Base-by-base conservation (phyloP, 78 protist genomes). In the Dictyostelium brefeldianum region DNA sequence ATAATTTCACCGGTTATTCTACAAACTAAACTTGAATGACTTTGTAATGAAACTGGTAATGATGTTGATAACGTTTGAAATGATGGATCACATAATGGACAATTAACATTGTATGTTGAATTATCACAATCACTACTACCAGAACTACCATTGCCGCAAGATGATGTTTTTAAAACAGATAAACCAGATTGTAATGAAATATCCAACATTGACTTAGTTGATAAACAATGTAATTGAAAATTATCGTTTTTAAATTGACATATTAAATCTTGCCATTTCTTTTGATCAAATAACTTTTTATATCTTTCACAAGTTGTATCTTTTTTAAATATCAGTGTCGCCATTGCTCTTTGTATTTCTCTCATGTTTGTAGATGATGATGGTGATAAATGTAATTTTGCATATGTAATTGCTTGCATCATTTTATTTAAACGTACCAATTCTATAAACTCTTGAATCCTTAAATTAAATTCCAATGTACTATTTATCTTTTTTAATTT, bases 401-500 rank as follows among this genome's bases (percentile, higher is more conserved):
- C 73, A 43, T 96, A 79, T n/a, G 50, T 48, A 11, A 95, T 90
- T 4, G 97, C 97, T 18, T 67, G 71, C 25, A 80, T 50, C 18
- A 77, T 22, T 22, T 77, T 74, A 50, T 41, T 78, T 18, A 17
- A 20, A 31, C 96, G 50, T 25, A 96, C 91, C 41, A 96, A 57
- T 62, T 96, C 97, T 69, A 96, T 75, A 80, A 87, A 91, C 46
- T 96, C 97, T 43, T 96, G 97, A 9, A 81, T 67, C 22, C 97
- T 84, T 18, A 96, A 9, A 46, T 77, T 64, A 79, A 96, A 96
- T 70, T 96, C 97, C 7, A 96, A 50, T 8, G 71, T 87, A 20
- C 62, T 69, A 54, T 95, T 57, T 36, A 87, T 84, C 73, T 91
- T 91, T 43, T 82, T 80, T 65, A 96, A 87, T 27, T 83, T 71